phyloP scores from a whole-genome alignment of 805 yeast genomes.

The Barnettozyma sucrosica region DNA sequence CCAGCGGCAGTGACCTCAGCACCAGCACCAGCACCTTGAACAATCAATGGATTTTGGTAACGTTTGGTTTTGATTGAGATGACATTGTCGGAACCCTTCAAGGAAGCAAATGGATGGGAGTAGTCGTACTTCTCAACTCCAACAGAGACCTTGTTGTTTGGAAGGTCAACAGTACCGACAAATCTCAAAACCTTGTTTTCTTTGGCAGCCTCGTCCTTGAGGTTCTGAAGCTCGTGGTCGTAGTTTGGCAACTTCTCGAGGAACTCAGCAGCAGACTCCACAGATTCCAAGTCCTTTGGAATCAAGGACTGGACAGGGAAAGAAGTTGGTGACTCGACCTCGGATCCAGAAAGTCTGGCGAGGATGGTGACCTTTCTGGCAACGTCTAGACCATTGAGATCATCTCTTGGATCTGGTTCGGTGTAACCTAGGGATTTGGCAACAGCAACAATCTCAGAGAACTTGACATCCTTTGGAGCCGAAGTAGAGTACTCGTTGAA shows the following conservation, averaged over 20 bases:
- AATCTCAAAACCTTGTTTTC: conserved; percentile 4
- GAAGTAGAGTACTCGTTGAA: conserved; percentile 87
- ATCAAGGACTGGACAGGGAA: conserved; percentile 93
- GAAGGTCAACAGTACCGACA: not conserved
- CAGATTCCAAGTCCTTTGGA: conserved; percentile 77
- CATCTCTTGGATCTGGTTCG: conserved; percentile 99
- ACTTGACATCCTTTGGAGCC: conserved; percentile 55
- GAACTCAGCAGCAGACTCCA: conserved; percentile 70
- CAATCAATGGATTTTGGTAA: conserved; percentile 85
- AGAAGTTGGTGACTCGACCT: conserved; percentile 80
- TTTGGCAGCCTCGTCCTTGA: conserved; percentile 25
- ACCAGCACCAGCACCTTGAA: conserved; percentile 98
- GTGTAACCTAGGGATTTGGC: conserved; percentile 94
- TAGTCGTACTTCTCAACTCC: conserved; percentile 79
- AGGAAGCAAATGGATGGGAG: conserved; percentile 29
- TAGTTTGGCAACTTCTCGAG: conserved; percentile 73
- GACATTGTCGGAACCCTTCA: conserved; percentile 95
- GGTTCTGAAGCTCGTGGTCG: conserved; percentile 69
- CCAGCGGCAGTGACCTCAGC: conserved; percentile 78
- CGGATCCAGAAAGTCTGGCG: conserved; percentile 86
- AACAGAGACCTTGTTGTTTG: not conserved
- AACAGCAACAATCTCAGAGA: conserved; percentile 81
- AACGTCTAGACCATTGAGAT: conserved; percentile 94
- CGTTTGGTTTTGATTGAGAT: conserved; percentile 88
- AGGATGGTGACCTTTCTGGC: conserved; percentile 97